Base-by-base conservation (phyloP, 2,329 filamentous ascomycete genomes). In the Sarocladiaceae sp. region DNA sequence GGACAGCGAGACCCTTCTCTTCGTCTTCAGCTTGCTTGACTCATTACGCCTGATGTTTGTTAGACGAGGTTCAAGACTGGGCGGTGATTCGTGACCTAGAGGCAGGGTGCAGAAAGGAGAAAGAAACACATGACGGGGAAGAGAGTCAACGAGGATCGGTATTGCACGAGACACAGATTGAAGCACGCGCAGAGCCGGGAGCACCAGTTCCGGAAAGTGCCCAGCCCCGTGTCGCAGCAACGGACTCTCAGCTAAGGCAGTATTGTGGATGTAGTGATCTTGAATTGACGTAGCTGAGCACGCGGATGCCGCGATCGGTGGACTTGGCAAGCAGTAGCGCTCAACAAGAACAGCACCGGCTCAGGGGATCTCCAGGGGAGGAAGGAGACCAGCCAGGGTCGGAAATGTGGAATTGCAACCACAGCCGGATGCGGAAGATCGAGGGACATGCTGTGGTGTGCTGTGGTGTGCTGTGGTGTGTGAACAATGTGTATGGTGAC, bases 331-430 rank as follows among this genome's bases (percentile, higher is more conserved):
- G 10, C 10, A 15, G 19, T 27, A 23, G 19, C 19, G 19, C 29
- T n/a, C n/a, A n/a, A n/a, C n/a, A n/a, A n/a, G n/a, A n/a, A n/a
- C n/a, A 10, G 15, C 9, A 7, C 18, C 13, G 11, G 20, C 15
- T 41, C 37, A 41, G 37, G 37, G 23, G 37, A 41, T 41, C 37
- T 41, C 33, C 33, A 35, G 33, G 33, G 33, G 37, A 41, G 37
- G 37, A 16, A 15, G 37, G 13, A 23, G n/a, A n/a, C n/a, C n/a
- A n/a, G 12, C 29, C 16, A 18, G 33, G 43, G 32, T 13, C 18
- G 5, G 23, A 26, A 35, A 35, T 45, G 43, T 45, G 43, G 43
- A 39, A 34, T 29, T 45, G 43, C 33, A 45, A 45, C 37, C 33
- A 45, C 35, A 45, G 32, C 33, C 7, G 12, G 16, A 35, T n/a